phyloP scores from a whole-genome alignment of 2,329 filamentous ascomycete genomes.

The Ophiostoma ulmi region DNA sequence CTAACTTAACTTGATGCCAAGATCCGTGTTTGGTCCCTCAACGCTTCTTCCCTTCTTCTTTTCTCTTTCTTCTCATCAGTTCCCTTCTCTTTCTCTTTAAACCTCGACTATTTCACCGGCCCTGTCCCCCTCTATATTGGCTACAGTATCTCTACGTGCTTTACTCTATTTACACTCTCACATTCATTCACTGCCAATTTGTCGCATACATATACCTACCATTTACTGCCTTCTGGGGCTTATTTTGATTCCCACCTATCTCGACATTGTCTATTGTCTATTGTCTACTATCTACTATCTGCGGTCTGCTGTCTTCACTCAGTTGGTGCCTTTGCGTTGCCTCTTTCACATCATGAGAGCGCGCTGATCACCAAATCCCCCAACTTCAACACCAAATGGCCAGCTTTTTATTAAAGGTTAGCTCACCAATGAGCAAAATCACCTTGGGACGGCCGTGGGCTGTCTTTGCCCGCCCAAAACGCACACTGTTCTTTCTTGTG shows the following conservation, averaged over 20 bases:
- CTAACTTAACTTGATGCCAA: neutral
- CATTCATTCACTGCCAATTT: neutral
- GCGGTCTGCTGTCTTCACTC: neutral
- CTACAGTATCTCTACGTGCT: neutral
- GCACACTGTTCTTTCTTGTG: constrained; percentile 1
- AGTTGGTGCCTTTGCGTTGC: neutral
- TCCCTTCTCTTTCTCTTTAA: neutral
- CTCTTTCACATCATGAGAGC: neutral
- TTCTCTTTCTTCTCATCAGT: neutral
- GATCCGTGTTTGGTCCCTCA: neutral
- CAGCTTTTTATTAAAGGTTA: neutral
- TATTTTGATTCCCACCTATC: neutral
- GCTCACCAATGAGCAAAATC: constrained; percentile 16
- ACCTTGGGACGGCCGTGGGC: constrained; percentile 7
- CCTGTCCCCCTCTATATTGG: neutral
- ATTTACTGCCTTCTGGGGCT: neutral
- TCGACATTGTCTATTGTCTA: neutral
- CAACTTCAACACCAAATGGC: neutral
- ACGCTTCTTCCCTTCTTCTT: neutral
- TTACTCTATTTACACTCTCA: neutral
- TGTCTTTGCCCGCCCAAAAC: constrained; percentile 15
- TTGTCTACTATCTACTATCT: neutral
- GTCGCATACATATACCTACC: neutral
- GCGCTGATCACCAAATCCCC: neutral
- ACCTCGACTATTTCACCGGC: neutral